Conservation (phyloP, 192 early-diverging fungal species). For the Jimgerdemannia lactiflua region DNA sequence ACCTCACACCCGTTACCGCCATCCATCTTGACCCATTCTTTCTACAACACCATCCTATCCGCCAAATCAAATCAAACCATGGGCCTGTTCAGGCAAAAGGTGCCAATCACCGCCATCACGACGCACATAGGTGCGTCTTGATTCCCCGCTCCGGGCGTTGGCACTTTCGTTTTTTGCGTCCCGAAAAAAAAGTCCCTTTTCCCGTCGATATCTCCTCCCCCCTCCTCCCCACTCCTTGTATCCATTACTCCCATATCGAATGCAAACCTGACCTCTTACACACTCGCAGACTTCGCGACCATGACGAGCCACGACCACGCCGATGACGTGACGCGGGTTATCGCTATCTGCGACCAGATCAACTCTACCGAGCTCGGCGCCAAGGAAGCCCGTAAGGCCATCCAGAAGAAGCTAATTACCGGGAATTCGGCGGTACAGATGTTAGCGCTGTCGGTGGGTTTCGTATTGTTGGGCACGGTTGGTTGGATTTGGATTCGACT, state of each 20-base stretch:
- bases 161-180: neutral
- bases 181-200: neutral
- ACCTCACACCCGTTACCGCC: too few species aligned
- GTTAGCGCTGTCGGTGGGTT: conserved; percentile 22
- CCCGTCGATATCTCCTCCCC: neutral
- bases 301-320: conserved; percentile 15
- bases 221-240: neutral
- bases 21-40: too few species aligned
- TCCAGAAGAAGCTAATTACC: conserved; percentile 27
- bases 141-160: neutral
- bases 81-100: conserved; percentile 13
- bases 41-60: neutral
- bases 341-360: conserved; percentile 24
- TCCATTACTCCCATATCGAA: neutral
- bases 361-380: conserved; percentile 26
- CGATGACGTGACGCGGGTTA: conserved; percentile 23
- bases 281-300: neutral
- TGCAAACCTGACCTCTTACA: neutral
- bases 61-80: neutral
- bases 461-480: neutral
- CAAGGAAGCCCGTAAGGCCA: conserved; percentile 32
- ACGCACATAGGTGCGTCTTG: conserved; percentile 22
- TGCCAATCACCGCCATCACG: conserved; percentile 31
- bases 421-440: conserved; percentile 14
- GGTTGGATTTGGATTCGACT: too few species aligned